Base-by-base conservation (phyloP, 2,329 filamentous ascomycete genomes). In the Thielaviopsis punctulata region DNA sequence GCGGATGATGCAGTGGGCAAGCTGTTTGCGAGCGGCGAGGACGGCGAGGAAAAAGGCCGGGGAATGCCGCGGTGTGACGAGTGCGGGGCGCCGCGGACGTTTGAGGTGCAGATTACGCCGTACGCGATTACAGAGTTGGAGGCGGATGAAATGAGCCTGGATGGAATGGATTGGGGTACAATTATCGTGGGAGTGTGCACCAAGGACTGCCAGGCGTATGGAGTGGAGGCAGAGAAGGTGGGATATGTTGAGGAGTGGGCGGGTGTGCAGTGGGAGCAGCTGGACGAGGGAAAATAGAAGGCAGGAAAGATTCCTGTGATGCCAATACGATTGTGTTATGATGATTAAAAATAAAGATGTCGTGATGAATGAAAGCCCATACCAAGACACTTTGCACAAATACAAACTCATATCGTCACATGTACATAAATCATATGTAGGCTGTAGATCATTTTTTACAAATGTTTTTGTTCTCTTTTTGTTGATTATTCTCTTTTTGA, bases 131-230 rank as follows among this genome's bases (percentile, higher is more conserved):
- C 80, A 25, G 84, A 93, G 70, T 70, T 96, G 51, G 92, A 96
- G 69, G 80, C 76, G 1, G 84, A 89, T 43, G 80, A 83, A 53
- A 64, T 80, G 59, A 77, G 76, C 39, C 61, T 82, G 19, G 75
- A 94, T 70, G 92, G 89, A 0, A 98, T 98, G 92, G 92, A 98
- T 61, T 98, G 92, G 92, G 90, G 90, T 0, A 96, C 88, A 0
- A 76, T 98, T 8, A 79, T 98, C 54, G 71, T 96, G 36, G 88
- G 80, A 0, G 87, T 93, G 7, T 98, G 92, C 64, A 78, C 75
- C 58, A 77, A 68, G 62, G 86, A 96, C 64, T 96, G 92, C 63
- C 72, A 75, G 60, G 77, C 79, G 15, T 65, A 65, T 5, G 75
- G 76, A 0, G 73, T 79, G 6, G 65, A 66, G 12, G 69, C 73